Evolutionary conservation across 768 basidiomycete genomes (phyloP), one percentile per base, ranked within the genome.

Genomic region (Suillus occidentalis): DNA sequence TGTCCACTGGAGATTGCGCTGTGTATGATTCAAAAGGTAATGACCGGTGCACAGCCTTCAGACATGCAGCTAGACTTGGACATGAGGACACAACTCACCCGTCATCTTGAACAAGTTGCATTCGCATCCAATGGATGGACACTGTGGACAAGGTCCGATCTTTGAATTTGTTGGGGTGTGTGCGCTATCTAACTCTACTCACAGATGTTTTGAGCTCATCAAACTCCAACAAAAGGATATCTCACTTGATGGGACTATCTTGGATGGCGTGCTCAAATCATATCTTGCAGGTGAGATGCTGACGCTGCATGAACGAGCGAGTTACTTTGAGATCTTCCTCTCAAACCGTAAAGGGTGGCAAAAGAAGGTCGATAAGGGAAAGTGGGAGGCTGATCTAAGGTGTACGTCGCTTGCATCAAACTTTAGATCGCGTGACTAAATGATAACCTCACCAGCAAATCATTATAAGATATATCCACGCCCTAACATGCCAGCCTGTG

Each of bases 191-290:
- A 16, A 31, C 10, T 36, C 28, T 28, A 28, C 28, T 28, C 28
- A 28, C 28, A 80, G 77, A 45, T 75, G 74, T 66, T 77, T 75
- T 43, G 76, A 80, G 64, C 64, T 73, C 0, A 61, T 74, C 14
- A 66, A 70, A 8, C 39, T 80, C 1, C 68, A 72, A 42, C 13
- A 62, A 9, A 53, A 66, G 5, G 67, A 79, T 43, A 40, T 79
- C 36, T 66, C 61, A 2, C 20, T 59, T 34, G 25, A 70, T 64
- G 18, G 4, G 3, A 31, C 6, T 0, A 22, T 39, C 5, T 34
- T 69, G 3, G 25, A 69, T 13, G 40, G 12, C 1, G 37, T 69
- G 1, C 43, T 67, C 36, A 45, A 12, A 16, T 65, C 47, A 7
- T 67, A 50, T 20, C 66, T 69, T 6, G 20, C 47, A 20, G 10